Conservation (phyloP, 139 green algal genomes). For the Chlorella sorokiniana region DNA sequence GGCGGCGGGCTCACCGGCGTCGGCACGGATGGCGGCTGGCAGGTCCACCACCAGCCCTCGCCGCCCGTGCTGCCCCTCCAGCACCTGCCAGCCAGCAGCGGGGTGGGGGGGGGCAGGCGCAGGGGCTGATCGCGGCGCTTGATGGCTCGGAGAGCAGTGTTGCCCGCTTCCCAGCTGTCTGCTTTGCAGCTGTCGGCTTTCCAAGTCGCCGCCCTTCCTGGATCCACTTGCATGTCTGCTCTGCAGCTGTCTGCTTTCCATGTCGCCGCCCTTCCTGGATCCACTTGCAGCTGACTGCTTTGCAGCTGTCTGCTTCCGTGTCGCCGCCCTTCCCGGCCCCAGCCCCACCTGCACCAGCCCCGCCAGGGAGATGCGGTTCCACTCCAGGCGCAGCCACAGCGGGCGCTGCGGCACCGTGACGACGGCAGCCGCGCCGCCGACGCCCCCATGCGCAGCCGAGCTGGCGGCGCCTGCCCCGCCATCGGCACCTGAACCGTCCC, state of each 20-base stretch:
- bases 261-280: too few species aligned
- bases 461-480: neutral
- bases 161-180: too few species aligned
- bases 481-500: neutral
- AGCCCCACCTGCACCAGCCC: conserved; percentile 38
- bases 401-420: conserved; percentile 28
- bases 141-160: neutral
- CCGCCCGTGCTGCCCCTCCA: conserved; percentile 23
- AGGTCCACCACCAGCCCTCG: conserved; percentile 52
- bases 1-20: neutral
- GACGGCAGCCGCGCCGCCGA: neutral
- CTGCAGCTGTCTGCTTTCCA: too few species aligned
- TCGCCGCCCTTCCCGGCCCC: too few species aligned
- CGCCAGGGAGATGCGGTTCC: conserved; percentile 66
- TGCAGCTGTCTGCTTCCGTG: too few species aligned
- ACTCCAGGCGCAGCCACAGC: conserved; percentile 80
- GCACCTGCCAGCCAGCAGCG: conserved; percentile 13
- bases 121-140: neutral
- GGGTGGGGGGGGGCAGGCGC: neutral
- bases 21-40: conserved; percentile 23
- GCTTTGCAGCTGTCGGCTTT: too few species aligned
- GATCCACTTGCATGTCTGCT: too few species aligned
- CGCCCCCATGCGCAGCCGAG: neutral
- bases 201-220: too few species aligned
- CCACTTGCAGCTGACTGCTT: too few species aligned